Percentiles rank a stretch among this genome's conserved stretches.
phyloP scores from a whole-genome alignment of 768 basidiomycete species.

The Suillus alpinus region DNA sequence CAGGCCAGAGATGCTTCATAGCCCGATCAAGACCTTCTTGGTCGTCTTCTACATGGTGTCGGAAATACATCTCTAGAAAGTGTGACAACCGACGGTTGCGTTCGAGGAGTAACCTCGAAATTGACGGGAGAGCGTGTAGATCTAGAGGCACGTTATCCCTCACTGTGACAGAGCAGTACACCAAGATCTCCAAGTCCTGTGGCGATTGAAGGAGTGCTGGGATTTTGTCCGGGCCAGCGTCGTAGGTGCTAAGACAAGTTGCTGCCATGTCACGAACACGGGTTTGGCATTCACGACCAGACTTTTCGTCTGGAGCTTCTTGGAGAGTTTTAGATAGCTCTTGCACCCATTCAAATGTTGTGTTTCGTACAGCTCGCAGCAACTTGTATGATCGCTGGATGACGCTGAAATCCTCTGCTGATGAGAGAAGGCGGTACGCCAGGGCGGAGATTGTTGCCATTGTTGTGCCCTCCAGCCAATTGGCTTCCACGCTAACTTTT shows the following conservation, averaged over 20 bases:
- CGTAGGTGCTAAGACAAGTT: slow-evolving; percentile 29
- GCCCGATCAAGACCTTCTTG: slow-evolving; percentile 29
- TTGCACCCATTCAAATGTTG: slow-evolving; percentile 34
- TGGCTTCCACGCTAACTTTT: slow-evolving; percentile 30
- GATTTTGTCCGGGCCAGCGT: slow-evolving; percentile 9
- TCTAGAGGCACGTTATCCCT: slow-evolving; percentile 28
- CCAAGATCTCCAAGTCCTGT: slow-evolving; percentile 25
- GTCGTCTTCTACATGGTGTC: slow-evolving; percentile 9
- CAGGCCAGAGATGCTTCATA: slow-evolving; percentile 28
- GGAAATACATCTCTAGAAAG: slow-evolving; percentile 21
- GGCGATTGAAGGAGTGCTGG: slow-evolving; percentile 17
- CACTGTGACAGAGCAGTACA: slow-evolving; percentile 32
- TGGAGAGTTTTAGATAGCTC: slow-evolving; percentile 27
- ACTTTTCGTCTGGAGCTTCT: neutral
- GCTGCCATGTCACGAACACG: slow-evolving; percentile 19
- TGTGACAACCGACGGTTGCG: slow-evolving; percentile 33
- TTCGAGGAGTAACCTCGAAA: slow-evolving; percentile 23
- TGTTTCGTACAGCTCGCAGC: slow-evolving; percentile 29
- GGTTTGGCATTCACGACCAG: slow-evolving; percentile 4
- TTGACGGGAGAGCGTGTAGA: neutral
- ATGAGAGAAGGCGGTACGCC: slow-evolving; percentile 32
- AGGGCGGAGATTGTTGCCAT: slow-evolving; percentile 30
- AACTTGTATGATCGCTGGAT: slow-evolving; percentile 20
- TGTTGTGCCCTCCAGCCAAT: slow-evolving; percentile 34
- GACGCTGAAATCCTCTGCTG: slow-evolving; percentile 11